phyloP scores from a whole-genome alignment of 2,329 filamentous ascomycete species.

The Metarhizium robertsii region DNA sequence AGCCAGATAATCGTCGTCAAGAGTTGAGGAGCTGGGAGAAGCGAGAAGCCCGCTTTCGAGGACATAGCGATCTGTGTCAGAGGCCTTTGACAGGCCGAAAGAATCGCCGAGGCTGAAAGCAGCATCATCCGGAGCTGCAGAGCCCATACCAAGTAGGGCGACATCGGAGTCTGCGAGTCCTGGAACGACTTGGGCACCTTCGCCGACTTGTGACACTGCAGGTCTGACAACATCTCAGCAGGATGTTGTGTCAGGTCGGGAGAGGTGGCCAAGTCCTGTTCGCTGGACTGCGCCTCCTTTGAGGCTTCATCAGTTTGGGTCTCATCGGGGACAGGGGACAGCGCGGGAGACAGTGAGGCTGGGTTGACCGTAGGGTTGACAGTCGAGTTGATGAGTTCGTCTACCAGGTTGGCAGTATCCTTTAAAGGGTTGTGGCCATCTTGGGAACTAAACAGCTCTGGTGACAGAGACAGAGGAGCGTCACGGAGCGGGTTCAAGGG shows the following conservation, averaged over 20 bases:
- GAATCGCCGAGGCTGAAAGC: constrained; percentile 59
- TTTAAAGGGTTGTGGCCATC: constrained; percentile 23
- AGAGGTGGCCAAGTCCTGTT: constrained; percentile 34
- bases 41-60: constrained; percentile 67
- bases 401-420: constrained; percentile 26
- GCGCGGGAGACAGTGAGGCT: constrained; percentile 49
- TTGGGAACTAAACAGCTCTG: constrained; percentile 46
- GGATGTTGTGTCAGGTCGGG: constrained; percentile 99
- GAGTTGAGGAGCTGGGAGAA: constrained; percentile 58
- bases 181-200: constrained; percentile 41
- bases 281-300: constrained; percentile 12
- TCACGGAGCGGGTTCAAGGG: constrained; percentile 33
- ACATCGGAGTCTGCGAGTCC: constrained; percentile 30
- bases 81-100: constrained; percentile 59
- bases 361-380: constrained; percentile 47
- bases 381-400: constrained; percentile 31
- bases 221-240: constrained; percentile 99
- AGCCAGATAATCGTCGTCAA: constrained; percentile 60
- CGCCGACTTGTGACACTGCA: constrained; percentile 98
- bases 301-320: constrained; percentile 6
- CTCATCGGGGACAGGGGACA: constrained; percentile 41
- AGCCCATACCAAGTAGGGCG: constrained; percentile 32
- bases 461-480: constrained; percentile 47
- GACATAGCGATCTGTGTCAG: constrained; percentile 66
- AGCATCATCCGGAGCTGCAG: constrained; percentile 51